A percentile compares a stretch with the other conserved stretches of the same genome.
Evolutionary conservation across 2,329 filamentous ascomycete genomes (phyloP).

Genomic region (Clonostachys rhizophaga): DNA sequence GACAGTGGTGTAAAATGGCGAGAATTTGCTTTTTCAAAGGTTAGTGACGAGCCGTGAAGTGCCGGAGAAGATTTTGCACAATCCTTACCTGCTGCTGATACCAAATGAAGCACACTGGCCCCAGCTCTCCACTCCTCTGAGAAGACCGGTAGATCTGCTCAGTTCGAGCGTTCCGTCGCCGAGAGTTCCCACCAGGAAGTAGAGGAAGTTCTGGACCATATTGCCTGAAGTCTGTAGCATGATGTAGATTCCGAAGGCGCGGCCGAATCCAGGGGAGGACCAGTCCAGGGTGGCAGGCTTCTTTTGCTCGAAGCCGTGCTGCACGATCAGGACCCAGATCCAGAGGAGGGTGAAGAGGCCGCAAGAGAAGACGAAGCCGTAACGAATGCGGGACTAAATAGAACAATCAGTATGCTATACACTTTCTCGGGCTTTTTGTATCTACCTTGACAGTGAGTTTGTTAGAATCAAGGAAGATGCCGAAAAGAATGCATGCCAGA

Average conservation of each 20-base stretch:
- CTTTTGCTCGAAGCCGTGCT: constrained; percentile 7
- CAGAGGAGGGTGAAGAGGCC: constrained; percentile 7
- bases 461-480: constrained; percentile 12
- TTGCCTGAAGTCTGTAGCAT: constrained; percentile 10
- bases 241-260: constrained; percentile 13
- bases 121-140: constrained; percentile 12
- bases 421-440: neutral
- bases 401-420: too few species aligned
- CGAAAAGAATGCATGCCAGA: constrained; percentile 11
- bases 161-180: constrained; percentile 11
- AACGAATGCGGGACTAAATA: constrained; percentile 5
- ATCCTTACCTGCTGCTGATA: constrained; percentile 9
- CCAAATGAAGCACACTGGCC: constrained; percentile 13
- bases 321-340: constrained; percentile 14
- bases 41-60: neutral
- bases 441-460: constrained; percentile 6
- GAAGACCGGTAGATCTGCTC: constrained; percentile 9
- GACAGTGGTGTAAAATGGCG: constrained; percentile 13
- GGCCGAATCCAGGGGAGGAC: constrained; percentile 10
- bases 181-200: constrained; percentile 9
- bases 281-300: constrained; percentile 8
- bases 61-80: too few species aligned
- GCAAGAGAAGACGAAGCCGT: constrained; percentile 9
- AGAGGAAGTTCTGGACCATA: constrained; percentile 2
- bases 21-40: constrained; percentile 9